Conservation (phyloP, 768 basidiomycete species). For the Leccinum pellstonianum region DNA sequence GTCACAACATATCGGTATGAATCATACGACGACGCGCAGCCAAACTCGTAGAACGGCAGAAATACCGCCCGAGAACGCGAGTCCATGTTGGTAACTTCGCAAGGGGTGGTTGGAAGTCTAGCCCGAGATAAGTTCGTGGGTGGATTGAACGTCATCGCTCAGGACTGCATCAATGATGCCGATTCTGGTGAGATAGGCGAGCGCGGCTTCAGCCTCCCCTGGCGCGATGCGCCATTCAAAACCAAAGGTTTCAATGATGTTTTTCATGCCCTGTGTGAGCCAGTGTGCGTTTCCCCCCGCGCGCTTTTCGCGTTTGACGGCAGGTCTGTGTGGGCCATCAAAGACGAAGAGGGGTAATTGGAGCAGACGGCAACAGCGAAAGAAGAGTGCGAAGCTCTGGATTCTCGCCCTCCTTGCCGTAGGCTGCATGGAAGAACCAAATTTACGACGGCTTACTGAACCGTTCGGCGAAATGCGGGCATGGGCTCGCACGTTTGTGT, state of each 20-base stretch:
- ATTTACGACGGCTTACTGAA: constrained; percentile 54
- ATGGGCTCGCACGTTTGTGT: neutral
- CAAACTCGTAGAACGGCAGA: no score
- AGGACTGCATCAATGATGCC: constrained; percentile 86
- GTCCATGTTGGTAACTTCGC: no score
- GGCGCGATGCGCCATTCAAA: constrained; percentile 80
- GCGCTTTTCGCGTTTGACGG: constrained; percentile 74
- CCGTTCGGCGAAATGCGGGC: constrained; percentile 7
- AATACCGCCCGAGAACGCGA: no score
- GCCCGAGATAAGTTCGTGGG: no score
- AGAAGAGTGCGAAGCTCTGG: constrained; percentile 80
- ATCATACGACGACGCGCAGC: no score
- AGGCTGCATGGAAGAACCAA: constrained; percentile 75
- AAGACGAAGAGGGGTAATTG: constrained; percentile 86
- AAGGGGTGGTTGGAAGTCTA: no score
- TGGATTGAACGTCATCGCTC: constrained; percentile 72
- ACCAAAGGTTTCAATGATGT: constrained; percentile 75
- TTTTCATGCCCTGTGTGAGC: constrained; percentile 74
- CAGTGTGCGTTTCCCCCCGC: constrained; percentile 61
- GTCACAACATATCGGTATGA: no score
- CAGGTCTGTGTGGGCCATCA: constrained; percentile 83
- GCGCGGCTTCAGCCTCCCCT: constrained; percentile 92
- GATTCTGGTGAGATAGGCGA: constrained; percentile 80
- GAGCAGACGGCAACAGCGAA: constrained; percentile 78
- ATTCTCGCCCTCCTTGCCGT: constrained; percentile 79